Percentiles rank a stretch among this genome's conserved stretches.
Evolutionary conservation across 1,284 basidiomycete species (phyloP).

Genomic region (Cryptococcus amylolentus): DNA sequence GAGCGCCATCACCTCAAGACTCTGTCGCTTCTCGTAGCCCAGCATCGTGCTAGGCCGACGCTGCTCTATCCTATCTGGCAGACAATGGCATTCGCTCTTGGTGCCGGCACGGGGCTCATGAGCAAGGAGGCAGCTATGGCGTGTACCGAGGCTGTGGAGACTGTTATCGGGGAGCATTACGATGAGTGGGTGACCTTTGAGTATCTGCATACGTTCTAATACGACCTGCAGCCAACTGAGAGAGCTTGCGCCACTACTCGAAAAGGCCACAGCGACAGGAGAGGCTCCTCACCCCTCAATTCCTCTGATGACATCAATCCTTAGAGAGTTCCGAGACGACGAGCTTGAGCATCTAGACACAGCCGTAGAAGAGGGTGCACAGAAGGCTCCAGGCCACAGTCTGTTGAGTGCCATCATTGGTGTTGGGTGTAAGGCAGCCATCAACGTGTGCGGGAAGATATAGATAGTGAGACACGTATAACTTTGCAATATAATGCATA

Average conservation of each 20-base stretch:
- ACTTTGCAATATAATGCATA: neutral
- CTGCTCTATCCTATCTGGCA: constrained; percentile 78
- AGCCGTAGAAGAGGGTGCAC: constrained; percentile 83
- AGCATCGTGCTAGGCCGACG: constrained; percentile 82
- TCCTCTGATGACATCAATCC: constrained; percentile 67
- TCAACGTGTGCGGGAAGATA: constrained; percentile 78
- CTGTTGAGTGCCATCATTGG: constrained; percentile 81
- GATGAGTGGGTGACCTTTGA: constrained; percentile 71
- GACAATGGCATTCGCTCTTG: constrained; percentile 77
- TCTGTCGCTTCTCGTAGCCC: constrained; percentile 75
- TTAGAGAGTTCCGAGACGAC: constrained; percentile 87
- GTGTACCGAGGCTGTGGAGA: constrained; percentile 96
- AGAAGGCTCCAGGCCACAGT: constrained; percentile 88
- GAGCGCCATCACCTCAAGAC: constrained; percentile 88
- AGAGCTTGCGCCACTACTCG: constrained; percentile 33
- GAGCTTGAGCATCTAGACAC: constrained; percentile 92
- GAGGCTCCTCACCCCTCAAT: constrained; percentile 67
- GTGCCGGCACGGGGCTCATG: constrained; percentile 79
- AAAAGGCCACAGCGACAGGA: constrained; percentile 35
- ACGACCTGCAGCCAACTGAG: constrained; percentile 33
- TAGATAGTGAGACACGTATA: constrained; percentile 39
- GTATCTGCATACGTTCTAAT: neutral
- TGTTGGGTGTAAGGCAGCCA: constrained; percentile 81
- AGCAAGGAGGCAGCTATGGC: constrained; percentile 95
- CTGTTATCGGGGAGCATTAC: constrained; percentile 96